Evolutionary conservation across 2,329 filamentous ascomycete species (phyloP).

Genomic region (Alternaria postmessia): DNA sequence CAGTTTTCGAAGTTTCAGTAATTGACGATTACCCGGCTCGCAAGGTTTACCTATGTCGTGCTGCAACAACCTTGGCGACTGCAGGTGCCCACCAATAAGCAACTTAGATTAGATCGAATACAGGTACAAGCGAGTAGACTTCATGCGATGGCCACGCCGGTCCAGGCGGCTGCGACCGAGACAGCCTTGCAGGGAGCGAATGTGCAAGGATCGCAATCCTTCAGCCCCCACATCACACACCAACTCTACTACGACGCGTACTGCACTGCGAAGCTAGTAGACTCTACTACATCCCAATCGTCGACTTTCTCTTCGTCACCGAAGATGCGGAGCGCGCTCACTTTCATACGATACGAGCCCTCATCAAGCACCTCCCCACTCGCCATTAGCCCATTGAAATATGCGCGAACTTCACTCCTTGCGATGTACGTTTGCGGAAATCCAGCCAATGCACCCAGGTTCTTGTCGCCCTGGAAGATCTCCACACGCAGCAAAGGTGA

Average conservation of each 20-base stretch:
- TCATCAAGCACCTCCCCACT: constrained; percentile 22
- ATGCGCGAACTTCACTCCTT: constrained; percentile 1
- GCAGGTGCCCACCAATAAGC: background rate
- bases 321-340: constrained; percentile 22
- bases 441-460: constrained; percentile 13
- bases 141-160: background rate
- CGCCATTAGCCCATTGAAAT: constrained; percentile 26
- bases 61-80: background rate
- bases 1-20: background rate
- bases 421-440: constrained; percentile 17
- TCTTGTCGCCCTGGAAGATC: constrained; percentile 10
- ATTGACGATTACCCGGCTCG: background rate
- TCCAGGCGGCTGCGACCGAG: background rate
- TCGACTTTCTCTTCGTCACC: background rate
- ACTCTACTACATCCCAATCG: constrained; percentile 3
- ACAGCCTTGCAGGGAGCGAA: background rate
- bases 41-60: background rate
- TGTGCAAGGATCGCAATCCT: background rate
- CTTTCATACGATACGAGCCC: constrained; percentile 22
- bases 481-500: constrained; percentile 15
- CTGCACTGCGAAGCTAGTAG: background rate
- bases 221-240: background rate
- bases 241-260: background rate
- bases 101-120: too few species aligned
- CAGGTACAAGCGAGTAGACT: background rate